Evolutionary conservation across 2,329 filamentous ascomycete genomes (phyloP), one percentile per base, ranked within the genome.

Genomic region (Clonostachys byssicola): DNA sequence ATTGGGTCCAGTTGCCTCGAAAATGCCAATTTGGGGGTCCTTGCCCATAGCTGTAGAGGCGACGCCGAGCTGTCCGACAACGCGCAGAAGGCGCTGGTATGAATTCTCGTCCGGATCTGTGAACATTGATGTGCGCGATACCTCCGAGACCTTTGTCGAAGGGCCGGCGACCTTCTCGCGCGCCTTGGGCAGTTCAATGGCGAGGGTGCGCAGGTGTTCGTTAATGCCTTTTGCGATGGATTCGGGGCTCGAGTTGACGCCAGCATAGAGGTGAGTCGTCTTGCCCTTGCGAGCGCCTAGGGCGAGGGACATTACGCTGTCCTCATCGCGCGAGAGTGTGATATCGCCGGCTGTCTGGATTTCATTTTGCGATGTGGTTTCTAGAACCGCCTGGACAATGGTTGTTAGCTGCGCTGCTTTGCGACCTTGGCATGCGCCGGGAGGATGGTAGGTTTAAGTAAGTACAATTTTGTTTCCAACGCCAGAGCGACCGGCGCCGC

Each of bases 401-500:
- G 23, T 45, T n/a, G 34, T 30, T 30, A 30, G 23, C 23, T 14
- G 53, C 56, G 38, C 57, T 35, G 30, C 17, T 18, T n/a, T 46
- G 40, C 42, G 36, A 38, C 41, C 18, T 12, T 30, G 40, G 10
- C 8, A 40, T n/a, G 39, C 34, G 45, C 30, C 16, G 14, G 41
- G 14, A 16, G 16, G 5, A 16, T 12, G 42, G 36, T 30, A 12
- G 23, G 23, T 10, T 30, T 9, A 30, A 30, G 23, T 30, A 72
- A 84, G 61, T 69, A 88, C 88, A 60, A 96, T 90, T 67, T 90
- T 90, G 73, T 96, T 96, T 48, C 85, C 83, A 18, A 96, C 88
- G 41, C 90, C 91, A 55, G 82, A 90, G 54, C 83, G 81, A 43
- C 88, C 84, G 53, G 89, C 84, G 44, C 92, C 92, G 54, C 92